Base-by-base conservation (phyloP, 768 basidiomycete genomes). In the Collybia sordida region DNA sequence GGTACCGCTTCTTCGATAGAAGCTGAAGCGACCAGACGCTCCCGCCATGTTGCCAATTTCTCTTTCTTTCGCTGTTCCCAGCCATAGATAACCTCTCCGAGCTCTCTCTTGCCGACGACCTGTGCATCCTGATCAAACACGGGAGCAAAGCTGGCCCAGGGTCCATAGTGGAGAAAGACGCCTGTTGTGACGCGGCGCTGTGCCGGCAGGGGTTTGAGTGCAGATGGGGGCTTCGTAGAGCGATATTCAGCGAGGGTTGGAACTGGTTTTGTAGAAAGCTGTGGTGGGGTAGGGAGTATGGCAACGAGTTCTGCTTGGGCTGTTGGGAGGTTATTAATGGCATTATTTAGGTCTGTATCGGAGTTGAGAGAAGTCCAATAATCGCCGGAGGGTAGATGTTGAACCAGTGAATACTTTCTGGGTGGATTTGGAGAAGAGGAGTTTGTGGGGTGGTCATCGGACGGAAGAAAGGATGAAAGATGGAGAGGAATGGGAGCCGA, bases 361-460 rank as follows among this genome's bases (percentile, higher is more conserved):
- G 81, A 75, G 59, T 75, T 79, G 47, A 85, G 77, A 22, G 90
- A 90, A 14, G 88, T 78, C 85, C 89, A 93, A 72, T 83, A 90
- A 51, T 86, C 85, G 34, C 84, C 89, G 1, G 74, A 78, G 0
- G 91, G 88, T 6, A 93, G 72, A 51, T 83, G 85, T 59, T 93
- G 90, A 56, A 92, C 76, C 40, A 93, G 80, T 3, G 91, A 90
- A 66, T 86, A 91, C 59, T 75, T 81, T 46, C 77, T 80, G 39
- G 52, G 68, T 56, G 52, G 68, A 54, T 39, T 67, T 50, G 56
- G 70, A 57, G 59, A 64, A 19, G 62, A 58, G 21, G 12, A n/a
- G 9, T 41, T 34, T 31, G 27, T 8, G 17, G 21, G 7, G 37
- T 42, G 0, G 55, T 23, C 19, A 21, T 46, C 31, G 55, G 57